Evolutionary conservation across 1,139 yeast genomes (phyloP).

Genomic region (Yueomyces sp.): DNA sequence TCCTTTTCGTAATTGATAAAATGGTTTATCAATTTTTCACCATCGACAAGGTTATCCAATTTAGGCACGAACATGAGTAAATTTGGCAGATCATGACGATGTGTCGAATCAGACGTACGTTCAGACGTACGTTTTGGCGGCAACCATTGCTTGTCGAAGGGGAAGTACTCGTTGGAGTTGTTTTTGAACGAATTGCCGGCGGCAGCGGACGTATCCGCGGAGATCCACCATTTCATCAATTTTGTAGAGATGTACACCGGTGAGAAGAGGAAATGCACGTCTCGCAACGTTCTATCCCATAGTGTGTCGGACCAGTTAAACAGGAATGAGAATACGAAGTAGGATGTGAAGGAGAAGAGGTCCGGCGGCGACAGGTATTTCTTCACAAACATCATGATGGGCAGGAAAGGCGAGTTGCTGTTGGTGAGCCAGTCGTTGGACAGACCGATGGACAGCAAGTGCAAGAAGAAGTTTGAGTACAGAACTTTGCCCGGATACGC

Average conservation of each 20-base stretch:
- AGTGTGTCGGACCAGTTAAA: slow-evolving; percentile 75
- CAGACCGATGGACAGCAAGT: slow-evolving; percentile 24
- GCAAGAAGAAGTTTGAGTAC: slow-evolving; percentile 41
- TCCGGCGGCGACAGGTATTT: slow-evolving; percentile 32
- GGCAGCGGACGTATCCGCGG: slow-evolving; percentile 6
- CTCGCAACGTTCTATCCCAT: slow-evolving; percentile 61
- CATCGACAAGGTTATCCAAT: slow-evolving; percentile 48
- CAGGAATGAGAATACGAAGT: slow-evolving; percentile 68
- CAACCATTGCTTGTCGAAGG: slow-evolving; percentile 22
- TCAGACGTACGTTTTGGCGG: slow-evolving; percentile 1
- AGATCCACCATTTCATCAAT: slow-evolving; percentile 86
- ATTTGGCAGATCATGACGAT: slow-evolving; percentile 14
- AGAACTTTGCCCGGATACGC: slow-evolving; percentile 71
- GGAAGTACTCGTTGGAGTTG: slow-evolving; percentile 18
- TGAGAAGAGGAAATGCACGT: slow-evolving; percentile 71
- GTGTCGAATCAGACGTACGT: background rate
- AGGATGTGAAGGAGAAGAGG: slow-evolving; percentile 52
- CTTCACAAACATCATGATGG: slow-evolving; percentile 43
- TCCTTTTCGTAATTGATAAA: slow-evolving; percentile 38
- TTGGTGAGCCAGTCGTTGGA: slow-evolving; percentile 45
- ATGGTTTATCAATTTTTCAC: slow-evolving; percentile 34
- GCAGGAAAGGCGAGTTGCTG: slow-evolving; percentile 41
- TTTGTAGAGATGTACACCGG: slow-evolving; percentile 72
- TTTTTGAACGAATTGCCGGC: slow-evolving; percentile 15
- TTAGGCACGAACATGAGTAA: slow-evolving; percentile 42